Base-by-base conservation (phyloP, 352 stramenopile species). In the Blastocystis sp. region DNA sequence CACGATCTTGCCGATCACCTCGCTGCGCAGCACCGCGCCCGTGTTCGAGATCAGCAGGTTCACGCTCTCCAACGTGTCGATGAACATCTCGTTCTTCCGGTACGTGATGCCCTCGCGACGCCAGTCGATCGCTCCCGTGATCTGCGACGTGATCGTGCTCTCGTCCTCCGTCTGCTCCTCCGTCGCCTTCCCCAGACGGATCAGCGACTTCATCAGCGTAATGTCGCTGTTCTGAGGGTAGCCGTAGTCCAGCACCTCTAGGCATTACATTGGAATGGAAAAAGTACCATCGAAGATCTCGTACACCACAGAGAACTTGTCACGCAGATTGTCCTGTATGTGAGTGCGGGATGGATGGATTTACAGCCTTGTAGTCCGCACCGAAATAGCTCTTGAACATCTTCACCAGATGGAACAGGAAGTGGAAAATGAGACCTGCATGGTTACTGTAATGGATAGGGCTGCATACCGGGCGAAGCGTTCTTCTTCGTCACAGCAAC, bases 291-390 rank as follows among this genome's bases (percentile, higher is more conserved):
- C 96, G 87, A 98, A 93, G 38, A 98, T 91, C 90, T 98, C 96
- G 85, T 98, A 98, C 84, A 98, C 94, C 40, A 98, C 90, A 63
- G 95, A 98, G 89, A 98, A 98, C 89, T 98, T 98, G 88, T 97
- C 96, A 53, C 94, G 91, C 84, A 98, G 94, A 65, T 92, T 94
- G 75, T 97, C 95, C 89, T 98, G 94, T 72, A 94, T 95, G 89
- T 98, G 97, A 79, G 53, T 24, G 1, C 49, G 38, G 91, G 88
- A 21, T 71, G 29, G 27, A 32, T 77, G 84, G n/a, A 27, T 67
- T 42, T 51, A 84, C 76, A 18, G 75, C 48, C 51, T 88, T 49
- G 57, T 72, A 87, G 27, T 87, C 53, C 87, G 59, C 56, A 8
- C 86, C 86, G 21, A 89, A 84, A 53, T 89, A 89, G 7, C 72